A percentile compares a stretch with the other conserved stretches of the same genome.
These are phyloP conservation scores for Hymenochaete sp. DNA, from an alignment of 1,284 basidiomycete genomes.

Conservation along the genomic window DNA sequence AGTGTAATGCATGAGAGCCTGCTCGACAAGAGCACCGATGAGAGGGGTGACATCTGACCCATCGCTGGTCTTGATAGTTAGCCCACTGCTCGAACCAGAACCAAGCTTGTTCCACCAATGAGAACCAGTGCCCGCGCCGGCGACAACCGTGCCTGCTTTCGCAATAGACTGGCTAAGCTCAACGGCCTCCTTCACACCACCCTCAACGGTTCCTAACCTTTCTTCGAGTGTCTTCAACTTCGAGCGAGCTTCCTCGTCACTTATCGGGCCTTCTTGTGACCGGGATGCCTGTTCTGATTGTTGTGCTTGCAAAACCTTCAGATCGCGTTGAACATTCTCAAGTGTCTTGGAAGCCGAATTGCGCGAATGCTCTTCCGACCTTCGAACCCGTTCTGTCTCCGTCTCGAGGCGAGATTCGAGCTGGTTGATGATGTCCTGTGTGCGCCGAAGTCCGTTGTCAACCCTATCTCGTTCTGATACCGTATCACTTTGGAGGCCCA, in stretches of 20 bases:
- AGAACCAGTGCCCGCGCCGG: constrained; percentile 25
- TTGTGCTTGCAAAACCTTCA: constrained; percentile 45
- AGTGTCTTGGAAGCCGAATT: constrained; percentile 39
- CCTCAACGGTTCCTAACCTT: constrained; percentile 54
- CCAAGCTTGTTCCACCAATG: constrained; percentile 52
- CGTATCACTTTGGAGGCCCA: constrained; percentile 45
- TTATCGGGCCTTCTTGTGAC: constrained; percentile 19
- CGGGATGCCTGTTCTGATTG: constrained; percentile 30
- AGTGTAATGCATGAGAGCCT: constrained; percentile 50
- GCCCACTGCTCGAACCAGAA: constrained; percentile 28
- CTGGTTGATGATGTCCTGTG: constrained; percentile 44
- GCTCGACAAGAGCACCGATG: constrained; percentile 67
- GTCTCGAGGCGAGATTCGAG: constrained; percentile 51
- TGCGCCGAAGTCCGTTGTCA: constrained; percentile 41
- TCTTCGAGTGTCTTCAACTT: constrained; percentile 52
- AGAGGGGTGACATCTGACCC: constrained; percentile 69
- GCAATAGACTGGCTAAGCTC: constrained; percentile 49
- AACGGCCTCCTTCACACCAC: constrained; percentile 62
- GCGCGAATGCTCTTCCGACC: constrained; percentile 45
- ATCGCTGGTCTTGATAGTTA: constrained; percentile 66
- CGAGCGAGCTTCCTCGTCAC: constrained; percentile 48
- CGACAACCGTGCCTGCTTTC: constrained; percentile 28
- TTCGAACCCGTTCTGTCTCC: constrained; percentile 43
- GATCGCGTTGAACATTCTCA: constrained; percentile 42
- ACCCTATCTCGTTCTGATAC: constrained; percentile 41